Evolutionary conservation across 2,329 filamentous ascomycete genomes (phyloP), one percentile per base, ranked within the genome.

Genomic region (Diaporthe citriasiana): DNA sequence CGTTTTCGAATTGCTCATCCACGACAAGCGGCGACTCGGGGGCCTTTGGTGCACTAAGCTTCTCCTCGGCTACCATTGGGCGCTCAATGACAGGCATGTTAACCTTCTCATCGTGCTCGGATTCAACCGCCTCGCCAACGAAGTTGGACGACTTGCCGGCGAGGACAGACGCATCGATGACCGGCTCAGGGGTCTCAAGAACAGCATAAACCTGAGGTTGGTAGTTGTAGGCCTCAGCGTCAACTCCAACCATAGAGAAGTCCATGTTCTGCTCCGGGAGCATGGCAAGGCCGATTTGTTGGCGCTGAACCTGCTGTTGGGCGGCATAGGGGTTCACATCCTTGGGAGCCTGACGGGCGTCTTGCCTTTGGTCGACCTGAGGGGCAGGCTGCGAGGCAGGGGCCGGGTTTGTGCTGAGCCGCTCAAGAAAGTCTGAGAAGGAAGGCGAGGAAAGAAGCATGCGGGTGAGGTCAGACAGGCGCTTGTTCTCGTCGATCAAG

Each of bases 401-500:
- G 19, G 87, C 78, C 22, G 90, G 89, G 80, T 91, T 92, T 77
- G 86, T 83, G 82, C 90, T 92, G 50, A 95, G 87, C 69, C 92
- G 89, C 79, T 94, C 91, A 57, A 98, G 88, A 81, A 94, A 95
- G 84, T 90, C 93, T 77, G 90, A 95, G 84, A 98, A 97, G 9
- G 94, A 93, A 19, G 94, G 89, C 9, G 94, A 96, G 7, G 91
- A 91, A 25, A 96, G 88, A 38, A 96, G 91, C 90, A 94, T 94
- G 82, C 92, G 93, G n/a, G 93, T 94, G 25, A 96, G 86, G 77
- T 95, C 93, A 12, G 90, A 91, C 70, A 96, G 86, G 63, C 94
- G 94, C 80, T 92, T 92, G 84, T 97, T 97, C 87, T 98, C 95
- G 60, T 97, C 94, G 78, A 91, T 86, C 25, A 99, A 89, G 50